Conservation (phyloP, 805 yeast species). For the Barnettozyma salicaria region DNA sequence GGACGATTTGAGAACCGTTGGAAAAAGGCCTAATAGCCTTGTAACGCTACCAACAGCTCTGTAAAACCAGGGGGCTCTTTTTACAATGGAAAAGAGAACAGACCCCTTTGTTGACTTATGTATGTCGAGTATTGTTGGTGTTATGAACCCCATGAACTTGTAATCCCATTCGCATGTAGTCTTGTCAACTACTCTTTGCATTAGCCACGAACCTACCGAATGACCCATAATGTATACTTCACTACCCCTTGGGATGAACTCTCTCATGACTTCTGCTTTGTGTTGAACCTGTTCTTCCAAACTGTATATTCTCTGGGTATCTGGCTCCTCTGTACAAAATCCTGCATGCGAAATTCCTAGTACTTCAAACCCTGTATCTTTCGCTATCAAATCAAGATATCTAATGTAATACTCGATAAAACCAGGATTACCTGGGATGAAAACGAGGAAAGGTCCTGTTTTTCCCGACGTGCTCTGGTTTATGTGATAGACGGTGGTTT, state of each 20-base stretch:
- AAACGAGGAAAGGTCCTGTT: constrained; percentile 38
- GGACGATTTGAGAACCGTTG: constrained; percentile 15
- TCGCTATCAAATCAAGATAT: constrained; percentile 41
- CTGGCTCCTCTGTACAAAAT: constrained; percentile 25
- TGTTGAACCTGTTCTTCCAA: constrained; percentile 55
- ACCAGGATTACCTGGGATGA: constrained; percentile 80
- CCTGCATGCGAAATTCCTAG: constrained; percentile 66
- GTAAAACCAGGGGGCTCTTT: constrained; percentile 27
- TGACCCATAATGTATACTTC: constrained; percentile 54
- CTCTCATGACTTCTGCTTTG: constrained; percentile 44
- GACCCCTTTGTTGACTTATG: constrained; percentile 40
- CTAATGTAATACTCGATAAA: constrained; percentile 56
- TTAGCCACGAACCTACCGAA: constrained; percentile 64
- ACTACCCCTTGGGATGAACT: constrained; percentile 26
- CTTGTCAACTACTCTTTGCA: constrained; percentile 43
- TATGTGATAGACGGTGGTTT: constrained; percentile 3
- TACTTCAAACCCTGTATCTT: constrained; percentile 42
- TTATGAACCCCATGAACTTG: constrained; percentile 50
- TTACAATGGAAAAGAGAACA: constrained; percentile 25
- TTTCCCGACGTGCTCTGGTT: background rate
- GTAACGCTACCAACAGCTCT: constrained; percentile 27
- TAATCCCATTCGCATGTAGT: constrained; percentile 25
- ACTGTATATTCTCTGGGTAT: constrained; percentile 28
- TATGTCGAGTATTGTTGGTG: constrained; percentile 66
- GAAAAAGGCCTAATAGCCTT: constrained; percentile 22